Evolutionary conservation across 768 basidiomycete genomes (phyloP), one percentile per base, ranked within the genome.

Genomic region (Leccinum barrowsii): DNA sequence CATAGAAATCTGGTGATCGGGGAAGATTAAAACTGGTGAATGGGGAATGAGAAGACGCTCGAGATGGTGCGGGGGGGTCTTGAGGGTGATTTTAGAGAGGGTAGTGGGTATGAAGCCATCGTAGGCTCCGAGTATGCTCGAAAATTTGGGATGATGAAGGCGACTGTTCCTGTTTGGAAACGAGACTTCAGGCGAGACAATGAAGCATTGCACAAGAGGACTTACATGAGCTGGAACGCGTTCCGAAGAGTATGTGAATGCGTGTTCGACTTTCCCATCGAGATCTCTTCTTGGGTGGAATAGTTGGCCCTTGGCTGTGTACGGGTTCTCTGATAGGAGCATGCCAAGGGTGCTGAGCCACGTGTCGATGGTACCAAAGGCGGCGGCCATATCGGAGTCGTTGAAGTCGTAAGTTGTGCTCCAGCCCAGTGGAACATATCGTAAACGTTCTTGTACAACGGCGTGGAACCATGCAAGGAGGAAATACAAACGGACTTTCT

Each of bases 381-480:
- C 95, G 11, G 96, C 90, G 15, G 90, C 84, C 83, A 97, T 90
- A 70, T 99, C 97, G 5, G 96, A 97, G 71, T 98, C 95, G 74
- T 99, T 99, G 84, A 98, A 98, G 72, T 98, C 97, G 75, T 98
- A 98, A 0, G 82, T 81, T 75, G 97, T 93, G 71, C 90, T 95
- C 94, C 96, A 99, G 0, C 97, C 96, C 15, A 99, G 77, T 6
- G 97, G 97, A 8, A 88, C 91, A 72, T 98, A 99, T 44, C 96
- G 91, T 12, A 98, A 79, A 60, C 97, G 92, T 73, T 98, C 97
- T 75, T 97, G 95, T 1, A 98, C 88, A 19, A 98, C 85, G 12
- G 97, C 95, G 67, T 99, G 97, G 89, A 98, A 97, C 95, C 96
- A 99, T 1, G 97, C 92, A 30, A 98, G 83, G 34, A 98, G 79